These are phyloP conservation scores for Aspergillus bombycis DNA, from an alignment of 2,329 filamentous ascomycete genomes.

Conservation along the genomic window DNA sequence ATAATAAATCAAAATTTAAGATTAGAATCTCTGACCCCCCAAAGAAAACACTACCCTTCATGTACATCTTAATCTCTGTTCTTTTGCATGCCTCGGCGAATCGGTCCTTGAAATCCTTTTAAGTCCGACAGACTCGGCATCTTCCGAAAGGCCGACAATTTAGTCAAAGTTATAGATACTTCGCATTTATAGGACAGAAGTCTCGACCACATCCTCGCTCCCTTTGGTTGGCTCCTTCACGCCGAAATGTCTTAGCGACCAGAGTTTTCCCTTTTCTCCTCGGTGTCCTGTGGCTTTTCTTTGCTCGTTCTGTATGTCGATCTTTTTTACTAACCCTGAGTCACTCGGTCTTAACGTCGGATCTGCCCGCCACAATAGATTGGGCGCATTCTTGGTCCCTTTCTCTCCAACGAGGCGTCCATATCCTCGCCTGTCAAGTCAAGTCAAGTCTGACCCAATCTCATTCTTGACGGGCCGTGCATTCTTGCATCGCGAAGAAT, in stretches of 20 bases:
- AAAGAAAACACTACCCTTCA: not conserved
- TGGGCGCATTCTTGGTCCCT: not conserved
- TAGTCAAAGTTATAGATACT: not conserved
- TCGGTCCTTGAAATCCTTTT: not conserved
- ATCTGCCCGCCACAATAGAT: conserved; percentile 4
- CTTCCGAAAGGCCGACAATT: not conserved
- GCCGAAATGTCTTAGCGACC: not conserved
- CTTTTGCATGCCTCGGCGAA: not conserved
- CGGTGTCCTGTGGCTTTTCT: not conserved
- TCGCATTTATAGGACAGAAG: not conserved
- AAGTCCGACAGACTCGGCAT: not conserved
- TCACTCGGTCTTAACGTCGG: conserved; percentile 6
- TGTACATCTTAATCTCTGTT: not conserved
- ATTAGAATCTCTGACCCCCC: not conserved
- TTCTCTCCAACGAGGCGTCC: not conserved
- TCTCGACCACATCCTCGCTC: not conserved
- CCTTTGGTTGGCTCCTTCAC: not conserved
- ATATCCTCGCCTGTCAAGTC: not conserved
- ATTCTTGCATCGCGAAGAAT: conserved; percentile 4
- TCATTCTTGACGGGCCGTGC: not conserved
- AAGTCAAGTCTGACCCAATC: not conserved
- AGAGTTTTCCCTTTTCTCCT: not conserved
- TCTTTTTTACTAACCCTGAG: not conserved
- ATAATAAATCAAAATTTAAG: not conserved
- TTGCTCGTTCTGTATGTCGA: not conserved